phyloP scores from a whole-genome alignment of 106 monocot species.

The Posidonia australis region DNA sequence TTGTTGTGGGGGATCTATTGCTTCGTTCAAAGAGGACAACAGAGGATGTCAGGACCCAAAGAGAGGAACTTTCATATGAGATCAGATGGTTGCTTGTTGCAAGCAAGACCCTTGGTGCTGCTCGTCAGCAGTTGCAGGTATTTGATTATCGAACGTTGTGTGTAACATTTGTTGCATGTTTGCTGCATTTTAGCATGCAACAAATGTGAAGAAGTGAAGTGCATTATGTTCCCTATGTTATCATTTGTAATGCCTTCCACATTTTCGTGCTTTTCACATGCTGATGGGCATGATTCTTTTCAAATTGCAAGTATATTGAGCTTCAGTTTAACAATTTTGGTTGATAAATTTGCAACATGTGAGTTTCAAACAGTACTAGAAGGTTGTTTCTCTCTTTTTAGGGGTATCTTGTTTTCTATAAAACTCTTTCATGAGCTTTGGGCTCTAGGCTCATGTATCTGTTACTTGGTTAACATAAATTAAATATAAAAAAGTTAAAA shows the following conservation, averaged over 20 bases:
- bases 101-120: slow-evolving; percentile 47
- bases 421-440: too few relatives aligned
- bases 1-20: slow-evolving; percentile 33
- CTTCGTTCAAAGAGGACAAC: slow-evolving; percentile 35
- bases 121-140: slow-evolving; percentile 68
- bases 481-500: too few relatives aligned
- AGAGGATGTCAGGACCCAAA: slow-evolving; percentile 33
- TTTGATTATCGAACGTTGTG: neutral
- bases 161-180: neutral
- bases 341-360: neutral
- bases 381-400: too few relatives aligned
- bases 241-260: neutral
- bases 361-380: too few relatives aligned
- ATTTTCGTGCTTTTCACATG: neutral
- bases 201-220: too few relatives aligned
- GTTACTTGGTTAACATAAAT: too few relatives aligned
- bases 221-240: neutral
- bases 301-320: too few relatives aligned
- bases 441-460: too few relatives aligned
- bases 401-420: too few relatives aligned
- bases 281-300: too few relatives aligned
- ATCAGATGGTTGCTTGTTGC: slow-evolving; percentile 51
- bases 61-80: slow-evolving; percentile 47
- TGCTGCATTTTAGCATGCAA: too few relatives aligned
- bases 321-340: too few relatives aligned